Evolutionary conservation across 139 green algal genomes (phyloP).

Genomic region (Dunaliella primolecta): DNA sequence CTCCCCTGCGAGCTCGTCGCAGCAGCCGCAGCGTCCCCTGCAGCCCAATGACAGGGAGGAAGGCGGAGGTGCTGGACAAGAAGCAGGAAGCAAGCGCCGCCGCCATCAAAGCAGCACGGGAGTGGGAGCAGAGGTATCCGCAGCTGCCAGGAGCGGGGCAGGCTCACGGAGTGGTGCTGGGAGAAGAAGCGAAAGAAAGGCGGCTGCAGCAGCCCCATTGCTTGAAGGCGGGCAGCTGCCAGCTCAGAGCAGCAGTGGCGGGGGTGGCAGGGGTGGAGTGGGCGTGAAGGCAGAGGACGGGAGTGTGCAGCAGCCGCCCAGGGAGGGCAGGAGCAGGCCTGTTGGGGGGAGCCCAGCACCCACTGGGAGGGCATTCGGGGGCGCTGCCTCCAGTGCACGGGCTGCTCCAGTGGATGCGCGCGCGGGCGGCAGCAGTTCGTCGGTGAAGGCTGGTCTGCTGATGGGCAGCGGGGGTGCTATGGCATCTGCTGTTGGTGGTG

Average conservation of each 20-base stretch:
- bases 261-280: neutral
- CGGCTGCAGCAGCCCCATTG: slow-evolving; percentile 1
- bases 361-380: neutral
- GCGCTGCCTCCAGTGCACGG: neutral
- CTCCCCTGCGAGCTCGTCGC: neutral
- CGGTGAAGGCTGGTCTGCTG: too few relatives aligned
- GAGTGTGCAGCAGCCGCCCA: neutral
- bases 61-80: neutral
- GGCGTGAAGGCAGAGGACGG: neutral
- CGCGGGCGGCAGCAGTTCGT: too few relatives aligned
- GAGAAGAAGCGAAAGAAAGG: neutral
- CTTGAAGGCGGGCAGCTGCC: neutral
- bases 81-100: neutral
- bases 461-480: too few relatives aligned
- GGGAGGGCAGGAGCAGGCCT: neutral
- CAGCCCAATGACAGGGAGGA: neutral
- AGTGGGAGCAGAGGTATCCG: neutral
- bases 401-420: neutral
- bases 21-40: neutral
- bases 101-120: neutral
- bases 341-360: neutral
- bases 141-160: too few relatives aligned
- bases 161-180: neutral
- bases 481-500: too few relatives aligned
- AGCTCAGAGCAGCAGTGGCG: neutral